Evolutionary conservation across 768 basidiomycete genomes (phyloP).

Genomic region (Cystofilobasidium ferigula): DNA sequence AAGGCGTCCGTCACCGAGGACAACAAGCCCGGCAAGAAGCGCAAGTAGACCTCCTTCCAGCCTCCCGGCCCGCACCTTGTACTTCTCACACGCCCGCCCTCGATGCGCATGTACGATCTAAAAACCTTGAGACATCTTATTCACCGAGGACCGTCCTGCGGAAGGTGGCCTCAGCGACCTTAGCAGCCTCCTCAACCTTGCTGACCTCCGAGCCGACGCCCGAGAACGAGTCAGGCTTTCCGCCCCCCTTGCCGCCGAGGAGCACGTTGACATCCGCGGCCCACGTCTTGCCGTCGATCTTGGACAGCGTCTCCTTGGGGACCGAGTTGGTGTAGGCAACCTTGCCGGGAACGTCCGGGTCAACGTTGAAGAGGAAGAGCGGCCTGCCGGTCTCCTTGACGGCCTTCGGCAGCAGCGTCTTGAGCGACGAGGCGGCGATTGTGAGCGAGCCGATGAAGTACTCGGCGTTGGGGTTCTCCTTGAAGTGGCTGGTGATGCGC

Average conservation of each 20-base stretch:
- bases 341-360: conserved; percentile 51
- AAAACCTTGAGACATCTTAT: background rate
- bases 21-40: background rate
- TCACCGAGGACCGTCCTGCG: conserved; percentile 6
- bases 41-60: background rate
- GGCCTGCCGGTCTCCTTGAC: conserved; percentile 74
- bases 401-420: conserved; percentile 61
- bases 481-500: conserved; percentile 58
- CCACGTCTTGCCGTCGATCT: conserved; percentile 81
- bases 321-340: conserved; percentile 82
- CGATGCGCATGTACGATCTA: background rate
- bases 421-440: conserved; percentile 67
- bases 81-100: background rate
- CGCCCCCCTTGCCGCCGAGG: conserved; percentile 92
- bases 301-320: conserved; percentile 51
- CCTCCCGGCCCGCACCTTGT: background rate
- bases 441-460: conserved; percentile 61
- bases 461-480: conserved; percentile 58
- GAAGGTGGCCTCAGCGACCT: conserved; percentile 43
- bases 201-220: conserved; percentile 64
- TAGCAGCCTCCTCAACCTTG: conserved; percentile 58
- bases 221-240: conserved; percentile 83
- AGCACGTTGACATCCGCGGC: conserved; percentile 63
- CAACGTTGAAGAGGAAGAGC: conserved; percentile 76
- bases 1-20: conserved; percentile 14